phyloP scores from a whole-genome alignment of 176 grass and related monocot genomes.

The Typha latifolia region DNA sequence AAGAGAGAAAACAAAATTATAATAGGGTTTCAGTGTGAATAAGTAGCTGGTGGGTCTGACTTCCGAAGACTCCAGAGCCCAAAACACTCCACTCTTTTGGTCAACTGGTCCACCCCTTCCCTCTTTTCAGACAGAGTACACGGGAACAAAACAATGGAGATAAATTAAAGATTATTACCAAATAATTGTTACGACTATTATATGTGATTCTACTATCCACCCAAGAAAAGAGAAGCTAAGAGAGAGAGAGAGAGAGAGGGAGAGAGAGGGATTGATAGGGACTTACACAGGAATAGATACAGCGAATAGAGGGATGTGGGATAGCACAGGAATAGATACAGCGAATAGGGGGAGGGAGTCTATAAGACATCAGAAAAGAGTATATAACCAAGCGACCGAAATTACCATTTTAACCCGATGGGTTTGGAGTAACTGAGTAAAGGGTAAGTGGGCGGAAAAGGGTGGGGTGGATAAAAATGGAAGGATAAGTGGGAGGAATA shows the following conservation, averaged over 20 bases:
- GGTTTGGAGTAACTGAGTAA: neutral
- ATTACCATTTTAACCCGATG: neutral
- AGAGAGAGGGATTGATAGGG: neutral
- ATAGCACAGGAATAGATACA: neutral
- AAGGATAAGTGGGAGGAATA: neutral
- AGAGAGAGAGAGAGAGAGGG: neutral
- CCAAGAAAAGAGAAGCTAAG: neutral
- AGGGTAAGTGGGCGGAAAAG: neutral
- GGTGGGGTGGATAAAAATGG: neutral
- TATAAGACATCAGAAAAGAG: neutral
- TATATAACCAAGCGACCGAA: neutral
- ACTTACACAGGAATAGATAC: neutral
- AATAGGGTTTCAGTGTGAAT: neutral
- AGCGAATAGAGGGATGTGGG: neutral
- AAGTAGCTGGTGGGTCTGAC: neutral
- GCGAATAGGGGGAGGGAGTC: neutral
- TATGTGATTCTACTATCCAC: neutral
- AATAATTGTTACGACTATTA: neutral
- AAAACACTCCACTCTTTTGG: neutral
- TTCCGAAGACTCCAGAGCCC: neutral
- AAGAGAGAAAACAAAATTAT: neutral
- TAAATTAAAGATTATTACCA: neutral
- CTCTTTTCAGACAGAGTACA: neutral
- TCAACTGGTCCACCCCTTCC: neutral
- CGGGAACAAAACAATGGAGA: neutral